Conservation (phyloP, 371 early-diverging fungal species). For the Blakeslea trispora region DNA sequence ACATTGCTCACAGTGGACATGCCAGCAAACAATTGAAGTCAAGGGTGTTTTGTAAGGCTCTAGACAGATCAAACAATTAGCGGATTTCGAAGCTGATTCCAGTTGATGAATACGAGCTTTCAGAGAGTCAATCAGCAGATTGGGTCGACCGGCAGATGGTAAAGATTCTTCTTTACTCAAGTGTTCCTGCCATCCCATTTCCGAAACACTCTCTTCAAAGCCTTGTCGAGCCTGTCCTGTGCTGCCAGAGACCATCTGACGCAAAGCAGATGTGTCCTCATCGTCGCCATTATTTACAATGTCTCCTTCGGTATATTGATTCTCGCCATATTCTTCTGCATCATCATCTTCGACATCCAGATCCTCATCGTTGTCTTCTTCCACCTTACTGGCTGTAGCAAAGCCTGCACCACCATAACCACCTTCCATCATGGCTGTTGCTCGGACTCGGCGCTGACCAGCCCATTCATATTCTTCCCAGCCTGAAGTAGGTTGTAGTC, state of each 20-base stretch:
- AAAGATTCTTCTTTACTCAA: slow-evolving; percentile 12
- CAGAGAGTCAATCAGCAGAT: slow-evolving; percentile 77
- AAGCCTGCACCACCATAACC: slow-evolving; percentile 65
- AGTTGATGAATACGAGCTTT: slow-evolving; percentile 72
- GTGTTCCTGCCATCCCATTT: slow-evolving; percentile 31
- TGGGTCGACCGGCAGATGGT: slow-evolving; percentile 44
- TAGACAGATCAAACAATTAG: slow-evolving; percentile 82
- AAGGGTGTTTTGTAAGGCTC: slow-evolving; percentile 75
- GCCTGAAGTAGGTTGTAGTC: slow-evolving; percentile 2
- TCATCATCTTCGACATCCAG: slow-evolving; percentile 82
- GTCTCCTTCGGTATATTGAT: slow-evolving; percentile 74
- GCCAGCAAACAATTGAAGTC: slow-evolving; percentile 88
- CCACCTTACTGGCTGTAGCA: slow-evolving; percentile 48
- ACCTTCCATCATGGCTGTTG: slow-evolving; percentile 84
- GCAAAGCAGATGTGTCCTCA: slow-evolving; percentile 49
- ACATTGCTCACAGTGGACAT: slow-evolving; percentile 89
- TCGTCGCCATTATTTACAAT: slow-evolving; percentile 52
- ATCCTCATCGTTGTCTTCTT: slow-evolving; percentile 74
- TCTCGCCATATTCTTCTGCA: slow-evolving; percentile 67
- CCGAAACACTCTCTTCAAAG: slow-evolving; percentile 43
- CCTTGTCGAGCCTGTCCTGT: slow-evolving; percentile 32
- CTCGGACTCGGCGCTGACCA: slow-evolving; percentile 81
- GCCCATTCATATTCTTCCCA: slow-evolving; percentile 88
- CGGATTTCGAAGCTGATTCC: slow-evolving; percentile 53
- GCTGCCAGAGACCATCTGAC: slow-evolving; percentile 51